phyloP scores from a whole-genome alignment of 1,139 yeast species.

The Pneumocystis oryctolagi region DNA sequence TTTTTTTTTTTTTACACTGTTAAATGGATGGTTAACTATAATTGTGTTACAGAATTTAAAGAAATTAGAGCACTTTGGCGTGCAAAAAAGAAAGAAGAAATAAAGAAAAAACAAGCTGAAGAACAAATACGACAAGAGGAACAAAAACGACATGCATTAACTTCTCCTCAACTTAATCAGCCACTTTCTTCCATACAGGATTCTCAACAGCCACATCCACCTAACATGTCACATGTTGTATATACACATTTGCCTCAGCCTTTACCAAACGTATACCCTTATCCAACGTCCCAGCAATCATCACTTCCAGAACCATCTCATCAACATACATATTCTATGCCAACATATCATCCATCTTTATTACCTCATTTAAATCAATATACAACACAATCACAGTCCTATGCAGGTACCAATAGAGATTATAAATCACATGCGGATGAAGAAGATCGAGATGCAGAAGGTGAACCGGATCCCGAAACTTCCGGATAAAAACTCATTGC shows the following conservation, averaged over 20 bases:
- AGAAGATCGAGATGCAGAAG: background rate
- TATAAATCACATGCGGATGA: background rate
- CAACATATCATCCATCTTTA: background rate
- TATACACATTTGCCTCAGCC: background rate
- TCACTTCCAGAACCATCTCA: background rate
- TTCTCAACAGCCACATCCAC: background rate
- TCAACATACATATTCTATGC: background rate
- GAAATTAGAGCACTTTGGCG: constrained; percentile 29
- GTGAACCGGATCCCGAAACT: background rate
- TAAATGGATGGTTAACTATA: background rate
- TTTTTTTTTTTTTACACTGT: background rate
- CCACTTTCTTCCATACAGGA: background rate
- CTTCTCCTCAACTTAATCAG: background rate
- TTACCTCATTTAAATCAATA: background rate
- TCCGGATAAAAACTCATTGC: background rate
- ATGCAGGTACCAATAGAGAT: background rate
- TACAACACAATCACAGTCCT: background rate
- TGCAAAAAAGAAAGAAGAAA: constrained; percentile 18
- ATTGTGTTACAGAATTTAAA: constrained; percentile 30
- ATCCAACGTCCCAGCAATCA: background rate
- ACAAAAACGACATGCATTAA: background rate
- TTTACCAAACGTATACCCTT: background rate
- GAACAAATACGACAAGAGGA: background rate
- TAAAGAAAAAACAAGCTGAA: background rate
- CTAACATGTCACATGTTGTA: background rate